phyloP scores from a whole-genome alignment of 768 basidiomycete genomes.

The Paxillus rubicundulus region DNA sequence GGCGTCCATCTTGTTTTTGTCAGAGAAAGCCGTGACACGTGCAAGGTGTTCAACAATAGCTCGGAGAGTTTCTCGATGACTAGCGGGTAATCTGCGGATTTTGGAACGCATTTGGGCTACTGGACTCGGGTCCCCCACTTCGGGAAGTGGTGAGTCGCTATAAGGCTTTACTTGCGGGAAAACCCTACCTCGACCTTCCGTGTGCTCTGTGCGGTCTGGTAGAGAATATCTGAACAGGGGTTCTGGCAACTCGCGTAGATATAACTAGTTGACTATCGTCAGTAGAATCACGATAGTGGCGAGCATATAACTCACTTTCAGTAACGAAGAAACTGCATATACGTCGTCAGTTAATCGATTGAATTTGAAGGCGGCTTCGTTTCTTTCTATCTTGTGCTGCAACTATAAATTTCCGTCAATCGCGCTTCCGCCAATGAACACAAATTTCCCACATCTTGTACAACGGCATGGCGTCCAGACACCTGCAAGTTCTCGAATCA shows the following conservation, averaged over 20 bases:
- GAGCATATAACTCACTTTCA: conserved; percentile 56
- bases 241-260: conserved; percentile 86
- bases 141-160: background rate
- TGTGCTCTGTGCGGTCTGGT: conserved; percentile 78
- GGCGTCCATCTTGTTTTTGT: conserved; percentile 91
- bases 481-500: conserved; percentile 44
- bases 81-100: conserved; percentile 75
- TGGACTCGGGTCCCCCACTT: conserved; percentile 67
- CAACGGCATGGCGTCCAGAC: conserved; percentile 79
- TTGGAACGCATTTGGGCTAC: conserved; percentile 82
- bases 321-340: conserved; percentile 76
- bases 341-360: conserved; percentile 71
- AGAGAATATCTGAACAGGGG: conserved; percentile 82
- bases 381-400: conserved; percentile 82
- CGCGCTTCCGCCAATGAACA: background rate
- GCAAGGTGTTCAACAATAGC: conserved; percentile 81
- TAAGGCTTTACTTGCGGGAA: background rate
- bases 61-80: conserved; percentile 84
- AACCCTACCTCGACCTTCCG: conserved; percentile 65
- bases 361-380: conserved; percentile 75
- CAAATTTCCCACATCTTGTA: conserved; percentile 63
- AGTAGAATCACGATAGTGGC: background rate
- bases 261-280: conserved; percentile 44
- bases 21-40: conserved; percentile 59
- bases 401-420: conserved; percentile 44